Conservation (phyloP, 2,329 filamentous ascomycete species). For the Setomelanomma holmii region DNA sequence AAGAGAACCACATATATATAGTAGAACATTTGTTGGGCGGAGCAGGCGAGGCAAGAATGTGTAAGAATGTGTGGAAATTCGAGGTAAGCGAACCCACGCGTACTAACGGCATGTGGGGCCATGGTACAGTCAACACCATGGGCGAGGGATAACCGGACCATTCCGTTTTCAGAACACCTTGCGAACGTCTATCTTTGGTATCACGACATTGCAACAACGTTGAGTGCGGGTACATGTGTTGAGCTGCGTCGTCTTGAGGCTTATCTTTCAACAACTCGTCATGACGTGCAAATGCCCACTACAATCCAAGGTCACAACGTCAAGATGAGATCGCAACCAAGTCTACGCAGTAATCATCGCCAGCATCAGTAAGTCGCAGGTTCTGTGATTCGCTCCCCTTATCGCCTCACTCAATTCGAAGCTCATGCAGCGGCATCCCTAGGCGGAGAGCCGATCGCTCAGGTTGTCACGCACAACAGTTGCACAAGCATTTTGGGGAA, state of each 20-base stretch:
- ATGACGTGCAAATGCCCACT: neutral
- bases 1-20: neutral
- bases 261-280: neutral
- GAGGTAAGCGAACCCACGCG: neutral
- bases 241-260: neutral
- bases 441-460: slow-evolving; percentile 28
- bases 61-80: neutral
- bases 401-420: slow-evolving; percentile 14
- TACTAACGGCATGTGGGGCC: slow-evolving; percentile 16
- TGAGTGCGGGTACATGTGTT: neutral
- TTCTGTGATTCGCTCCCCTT: slow-evolving; percentile 5
- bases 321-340: no score
- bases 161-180: slow-evolving; percentile 18
- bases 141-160: slow-evolving; percentile 3
- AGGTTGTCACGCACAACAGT: slow-evolving; percentile 17
- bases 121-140: neutral
- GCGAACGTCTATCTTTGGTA: slow-evolving; percentile 10
- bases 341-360: no score
- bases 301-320: neutral
- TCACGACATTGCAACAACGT: neutral
- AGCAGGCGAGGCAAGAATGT: neutral
- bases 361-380: neutral
- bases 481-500: slow-evolving; percentile 9
- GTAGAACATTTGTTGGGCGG: neutral
- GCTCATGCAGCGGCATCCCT: slow-evolving; percentile 12